Evolutionary conservation across 805 yeast genomes (phyloP), one percentile per base, ranked within the genome.

Genomic region (Dipodascopsis uninucleata): DNA sequence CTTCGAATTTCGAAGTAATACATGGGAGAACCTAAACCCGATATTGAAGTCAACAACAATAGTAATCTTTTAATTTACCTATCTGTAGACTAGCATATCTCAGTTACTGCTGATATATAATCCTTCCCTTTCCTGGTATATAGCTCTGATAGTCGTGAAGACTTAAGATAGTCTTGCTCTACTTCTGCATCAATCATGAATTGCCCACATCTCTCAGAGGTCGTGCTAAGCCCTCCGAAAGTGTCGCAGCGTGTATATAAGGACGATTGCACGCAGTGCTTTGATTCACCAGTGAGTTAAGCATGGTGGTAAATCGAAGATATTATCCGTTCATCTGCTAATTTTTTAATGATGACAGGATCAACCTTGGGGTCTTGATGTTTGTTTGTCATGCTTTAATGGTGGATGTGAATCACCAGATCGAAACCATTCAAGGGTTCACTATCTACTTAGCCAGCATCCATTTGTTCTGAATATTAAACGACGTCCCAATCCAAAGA

Each of bases 231-330:
- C 54, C 2, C 43, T 1, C 67, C 24, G 3, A 24, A 39, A 16
- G 38, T 55, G 12, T 24, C 41, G n/a, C 49, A 64, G 20, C 68
- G 72, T 2, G 77, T 89, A 14, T 81, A 78, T 58, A 89, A 86
- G 60, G 97, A 90, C 67, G 96, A 88, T 55, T 89, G 97, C 61
- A 83, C 84, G 68, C 90, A 77, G 65, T 82, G 89, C 41, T 90
- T 83, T 60, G 90, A 81, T 49, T 78, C 85, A 0, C 76, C 85
- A 3, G 70, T 64, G 45, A 18, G 65, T 28, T n/a, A 10, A 10
- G 16, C n/a, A 20, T 10, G 33, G 34, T 31, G 8, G 14, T 41
- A 28, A 33, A 16, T 68, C 40, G 76, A 74, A 38, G 52, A 56
- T 1, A 36, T 14, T n/a, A 8, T n/a, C 34, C 12, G 16, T 36